Evolutionary conservation across 805 yeast species (phyloP).

Genomic region (Sugiyamaella chiloensis): DNA sequence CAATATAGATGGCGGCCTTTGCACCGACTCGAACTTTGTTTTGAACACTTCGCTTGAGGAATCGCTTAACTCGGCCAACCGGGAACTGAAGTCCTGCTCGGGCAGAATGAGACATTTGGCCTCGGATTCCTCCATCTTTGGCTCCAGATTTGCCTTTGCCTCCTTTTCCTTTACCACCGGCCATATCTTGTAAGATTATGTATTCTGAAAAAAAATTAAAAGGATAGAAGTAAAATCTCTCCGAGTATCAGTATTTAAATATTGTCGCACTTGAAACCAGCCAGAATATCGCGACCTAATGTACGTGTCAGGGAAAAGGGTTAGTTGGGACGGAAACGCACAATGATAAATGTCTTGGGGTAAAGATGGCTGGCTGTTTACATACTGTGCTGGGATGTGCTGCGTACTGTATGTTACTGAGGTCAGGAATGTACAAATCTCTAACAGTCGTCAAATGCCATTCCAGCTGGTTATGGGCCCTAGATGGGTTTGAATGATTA

Average conservation of each 20-base stretch:
- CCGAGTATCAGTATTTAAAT: slow-evolving; percentile 30
- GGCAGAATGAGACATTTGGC: slow-evolving; percentile 81
- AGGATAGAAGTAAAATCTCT: slow-evolving; percentile 37
- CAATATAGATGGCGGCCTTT: slow-evolving; percentile 87
- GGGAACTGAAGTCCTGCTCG: slow-evolving; percentile 92
- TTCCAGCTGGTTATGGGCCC: too few relatives aligned
- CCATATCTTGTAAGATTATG: slow-evolving; percentile 49
- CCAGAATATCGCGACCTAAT: slow-evolving; percentile 2
- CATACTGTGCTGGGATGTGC: background rate
- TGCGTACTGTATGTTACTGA: background rate
- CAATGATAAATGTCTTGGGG: slow-evolving; percentile 4
- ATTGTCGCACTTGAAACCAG: background rate
- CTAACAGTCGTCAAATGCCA: too few relatives aligned
- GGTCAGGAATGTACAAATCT: background rate
- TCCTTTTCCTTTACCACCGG: slow-evolving; percentile 89
- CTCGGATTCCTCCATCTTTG: slow-evolving; percentile 56
- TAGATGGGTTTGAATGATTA: too few relatives aligned
- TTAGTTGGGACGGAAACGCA: slow-evolving; percentile 9
- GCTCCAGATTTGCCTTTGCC: slow-evolving; percentile 95
- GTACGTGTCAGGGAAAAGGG: slow-evolving; percentile 8
- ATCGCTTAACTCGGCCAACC: slow-evolving; percentile 98
- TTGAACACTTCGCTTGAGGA: slow-evolving; percentile 85
- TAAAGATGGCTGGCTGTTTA: slow-evolving; percentile 8
- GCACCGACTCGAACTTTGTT: slow-evolving; percentile 80
- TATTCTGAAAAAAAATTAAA: background rate